Conservation (phyloP, 345 rosid species). For the Trapa incisa region DNA sequence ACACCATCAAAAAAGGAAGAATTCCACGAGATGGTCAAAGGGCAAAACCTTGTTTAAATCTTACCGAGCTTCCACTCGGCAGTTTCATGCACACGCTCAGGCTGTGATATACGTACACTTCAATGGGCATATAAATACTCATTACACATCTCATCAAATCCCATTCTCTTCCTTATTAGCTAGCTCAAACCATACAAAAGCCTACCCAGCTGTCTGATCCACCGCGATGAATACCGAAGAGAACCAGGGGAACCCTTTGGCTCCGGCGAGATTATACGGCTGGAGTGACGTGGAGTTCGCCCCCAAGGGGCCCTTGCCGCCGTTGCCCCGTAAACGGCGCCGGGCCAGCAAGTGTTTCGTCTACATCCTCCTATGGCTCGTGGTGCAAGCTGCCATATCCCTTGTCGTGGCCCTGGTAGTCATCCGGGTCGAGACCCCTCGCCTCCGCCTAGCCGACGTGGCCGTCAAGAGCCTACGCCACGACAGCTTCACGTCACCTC, state of each 20-base stretch:
- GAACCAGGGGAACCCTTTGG: slow-evolving; percentile 5
- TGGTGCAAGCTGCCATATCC: slow-evolving; percentile 15
- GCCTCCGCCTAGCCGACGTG: slow-evolving; percentile 12
- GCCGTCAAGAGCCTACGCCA: slow-evolving; percentile 11
- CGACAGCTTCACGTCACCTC: slow-evolving; percentile 9
- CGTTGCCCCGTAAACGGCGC: neutral
- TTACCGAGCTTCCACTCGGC: too few species aligned
- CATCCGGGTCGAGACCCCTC: slow-evolving; percentile 26
- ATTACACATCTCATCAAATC: too few species aligned
- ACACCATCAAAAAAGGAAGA: too few species aligned
- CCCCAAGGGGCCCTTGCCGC: neutral
- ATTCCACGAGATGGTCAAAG: too few species aligned
- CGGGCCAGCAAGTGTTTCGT: slow-evolving; percentile 33
- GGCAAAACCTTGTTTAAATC: too few species aligned
- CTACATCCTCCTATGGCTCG: slow-evolving; percentile 24
- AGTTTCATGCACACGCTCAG: too few species aligned
- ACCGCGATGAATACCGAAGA: neutral
- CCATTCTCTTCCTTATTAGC: too few species aligned
- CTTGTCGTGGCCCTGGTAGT: slow-evolving; percentile 22
- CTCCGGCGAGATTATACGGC: slow-evolving; percentile 6
- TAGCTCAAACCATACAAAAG: too few species aligned
- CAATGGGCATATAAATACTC: too few species aligned
- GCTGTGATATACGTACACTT: too few species aligned
- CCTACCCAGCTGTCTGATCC: neutral
- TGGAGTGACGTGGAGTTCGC: slow-evolving; percentile 29